Conservation (phyloP, 495 filamentous ascomycete genomes). For the Cryomyces minteri region DNA sequence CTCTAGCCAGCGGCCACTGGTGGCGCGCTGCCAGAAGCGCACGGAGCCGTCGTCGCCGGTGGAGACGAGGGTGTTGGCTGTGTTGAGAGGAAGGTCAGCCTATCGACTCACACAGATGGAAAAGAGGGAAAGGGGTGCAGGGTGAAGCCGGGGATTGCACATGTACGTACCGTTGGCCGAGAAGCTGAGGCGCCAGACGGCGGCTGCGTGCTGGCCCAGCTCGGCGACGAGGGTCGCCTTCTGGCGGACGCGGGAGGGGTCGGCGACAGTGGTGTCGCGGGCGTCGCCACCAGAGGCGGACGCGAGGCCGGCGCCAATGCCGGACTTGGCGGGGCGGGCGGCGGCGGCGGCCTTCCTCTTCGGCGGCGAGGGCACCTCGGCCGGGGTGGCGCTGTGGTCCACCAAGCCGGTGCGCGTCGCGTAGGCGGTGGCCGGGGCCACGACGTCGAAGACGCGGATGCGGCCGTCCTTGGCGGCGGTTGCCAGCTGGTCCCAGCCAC, state of each 20-base stretch:
- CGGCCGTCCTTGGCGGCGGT: slow-evolving; percentile 84
- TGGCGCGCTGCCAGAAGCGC: slow-evolving; percentile 18
- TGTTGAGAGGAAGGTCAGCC: not conserved
- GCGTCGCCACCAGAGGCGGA: slow-evolving; percentile 15
- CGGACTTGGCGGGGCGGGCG: slow-evolving; percentile 15
- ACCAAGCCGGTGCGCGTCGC: slow-evolving; percentile 5
- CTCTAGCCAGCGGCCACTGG: slow-evolving; percentile 10
- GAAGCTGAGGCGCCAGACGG: slow-evolving; percentile 22
- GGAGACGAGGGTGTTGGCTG: slow-evolving; percentile 19
- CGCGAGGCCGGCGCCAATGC: slow-evolving; percentile 42
- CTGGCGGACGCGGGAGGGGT: slow-evolving; percentile 14
- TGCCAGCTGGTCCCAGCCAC: slow-evolving; percentile 78
- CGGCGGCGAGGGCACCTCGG: slow-evolving; percentile 10
- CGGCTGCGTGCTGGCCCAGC: slow-evolving; percentile 17
- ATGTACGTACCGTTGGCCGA: slow-evolving; percentile 15
- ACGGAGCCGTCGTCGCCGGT: slow-evolving; percentile 20
- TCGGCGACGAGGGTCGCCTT: slow-evolving; percentile 18
- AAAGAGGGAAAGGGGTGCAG: not conserved
- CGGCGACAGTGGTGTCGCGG: not conserved
- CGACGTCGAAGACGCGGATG: slow-evolving; percentile 68
- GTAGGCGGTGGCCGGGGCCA: slow-evolving; percentile 29
- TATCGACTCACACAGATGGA: not conserved
- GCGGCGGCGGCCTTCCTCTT: not conserved
- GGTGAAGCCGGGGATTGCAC: not conserved
- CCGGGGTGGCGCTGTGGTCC: slow-evolving; percentile 5